Conservation (phyloP, 23 red algal genomes). For the Pyropia haitanensis region DNA sequence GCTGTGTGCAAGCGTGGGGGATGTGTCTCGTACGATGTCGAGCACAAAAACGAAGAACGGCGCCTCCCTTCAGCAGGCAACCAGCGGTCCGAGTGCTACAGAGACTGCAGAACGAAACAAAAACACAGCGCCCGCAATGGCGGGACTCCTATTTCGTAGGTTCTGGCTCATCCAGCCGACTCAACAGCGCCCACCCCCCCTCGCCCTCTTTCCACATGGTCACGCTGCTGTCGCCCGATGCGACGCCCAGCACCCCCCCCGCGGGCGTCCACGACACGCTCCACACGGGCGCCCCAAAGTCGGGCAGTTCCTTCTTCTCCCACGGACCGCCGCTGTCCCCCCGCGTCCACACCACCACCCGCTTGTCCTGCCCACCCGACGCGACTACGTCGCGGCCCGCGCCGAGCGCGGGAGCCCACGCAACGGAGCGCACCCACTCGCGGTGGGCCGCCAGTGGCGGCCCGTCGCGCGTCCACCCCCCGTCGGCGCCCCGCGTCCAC, state of each 20-base stretch:
- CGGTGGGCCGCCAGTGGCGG: slow-evolving; percentile 58
- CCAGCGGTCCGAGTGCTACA: no score
- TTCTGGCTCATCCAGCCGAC: no score
- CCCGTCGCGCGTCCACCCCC: slow-evolving; percentile 53
- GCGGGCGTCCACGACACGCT: slow-evolving; percentile 86
- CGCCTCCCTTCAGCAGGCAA: no score
- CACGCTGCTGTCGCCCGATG: slow-evolving; percentile 75
- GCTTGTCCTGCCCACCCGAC: slow-evolving; percentile 71
- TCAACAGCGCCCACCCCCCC: neutral
- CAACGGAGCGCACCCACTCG: slow-evolving; percentile 90
- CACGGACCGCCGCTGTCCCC: slow-evolving; percentile 38
- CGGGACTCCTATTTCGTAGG: no score
- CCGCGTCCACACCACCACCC: slow-evolving; percentile 82
- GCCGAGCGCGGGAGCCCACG: slow-evolving; percentile 84
- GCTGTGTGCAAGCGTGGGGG: no score
- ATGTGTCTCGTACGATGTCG: no score
- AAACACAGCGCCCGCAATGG: no score
- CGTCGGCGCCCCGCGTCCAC: slow-evolving; percentile 15
- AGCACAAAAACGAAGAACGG: no score
- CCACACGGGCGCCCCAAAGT: slow-evolving; percentile 77
- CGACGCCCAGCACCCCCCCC: slow-evolving; percentile 72
- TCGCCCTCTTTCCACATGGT: slow-evolving; percentile 79
- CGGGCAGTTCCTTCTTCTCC: slow-evolving; percentile 55
- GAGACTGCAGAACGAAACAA: no score
- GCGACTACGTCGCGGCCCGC: slow-evolving; percentile 49